Evolutionary conservation across 2,329 filamentous ascomycete genomes (phyloP), one percentile per base, ranked within the genome.

Genomic region (Penicillium paneum): DNA sequence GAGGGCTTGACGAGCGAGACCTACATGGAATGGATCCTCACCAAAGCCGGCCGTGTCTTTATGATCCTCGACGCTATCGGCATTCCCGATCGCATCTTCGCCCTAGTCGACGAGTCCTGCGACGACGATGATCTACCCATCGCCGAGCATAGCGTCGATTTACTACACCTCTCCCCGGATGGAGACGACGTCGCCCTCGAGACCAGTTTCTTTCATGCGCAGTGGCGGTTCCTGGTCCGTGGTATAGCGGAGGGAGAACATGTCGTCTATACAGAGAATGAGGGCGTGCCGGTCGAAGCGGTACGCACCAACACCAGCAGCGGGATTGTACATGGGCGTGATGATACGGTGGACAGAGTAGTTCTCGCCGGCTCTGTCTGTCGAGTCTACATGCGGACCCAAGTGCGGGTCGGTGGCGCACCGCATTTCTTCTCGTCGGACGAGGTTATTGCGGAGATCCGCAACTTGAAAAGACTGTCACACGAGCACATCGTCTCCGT

Each of bases 11-110:
- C 76, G 24, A 76, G 75, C 48, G 75, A 78, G 59, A 77, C 75
- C 3, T 86, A 86, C 61, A 78, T 86, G 62, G 83, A 86, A 66
- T 86, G 83, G 82, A 85, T 86, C 49, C 71, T 86, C 31, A 76
- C 80, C 51, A 79, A 79, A 55, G 81, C 82, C 4, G 78, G 79
- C 55, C 77, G 83, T 32, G 68, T 86, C 13, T 86, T 85, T 60
- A 74, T 86, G 31, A 82, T 84, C 19, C 74, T 86, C 26, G 75
- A 78, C 43, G 80, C 83, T 52, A 78, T 84, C 52, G 82, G 81
- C 10, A 79, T 83, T n/a, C 79, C 83, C n/a, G 82, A 84, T 59
- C 80, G 82, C 56, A 85, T 86, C 41, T 86, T 86, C 59, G 76
- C 79, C 2, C 76, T 84, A 15, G 81, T 86, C 36, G 83, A 86